phyloP scores from a whole-genome alignment of 129 eudicot genomes.

The Flaveria bidentis region DNA sequence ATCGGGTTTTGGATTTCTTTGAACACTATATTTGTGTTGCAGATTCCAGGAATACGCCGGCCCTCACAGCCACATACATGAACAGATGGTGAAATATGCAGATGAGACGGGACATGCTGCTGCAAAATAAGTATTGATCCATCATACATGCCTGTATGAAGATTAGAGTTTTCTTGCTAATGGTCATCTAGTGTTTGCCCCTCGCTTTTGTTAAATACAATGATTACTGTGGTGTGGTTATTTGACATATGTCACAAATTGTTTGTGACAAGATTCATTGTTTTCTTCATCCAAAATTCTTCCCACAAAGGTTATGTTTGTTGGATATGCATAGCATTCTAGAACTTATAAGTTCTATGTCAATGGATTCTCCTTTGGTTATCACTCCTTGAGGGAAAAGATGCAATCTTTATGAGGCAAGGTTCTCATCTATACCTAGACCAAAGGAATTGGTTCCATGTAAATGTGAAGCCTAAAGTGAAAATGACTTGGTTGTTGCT shows the following conservation, averaged over 20 bases:
- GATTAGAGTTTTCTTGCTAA: slow-evolving; percentile 15
- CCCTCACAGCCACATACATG: slow-evolving; percentile 39
- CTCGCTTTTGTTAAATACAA: not conserved
- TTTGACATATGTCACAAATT: not conserved
- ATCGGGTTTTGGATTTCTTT: not conserved
- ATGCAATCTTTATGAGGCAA: no score
- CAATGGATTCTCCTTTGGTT: no score
- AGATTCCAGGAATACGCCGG: slow-evolving; percentile 51
- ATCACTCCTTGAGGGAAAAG: no score
- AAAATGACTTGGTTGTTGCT: no score
- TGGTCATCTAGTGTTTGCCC: not conserved
- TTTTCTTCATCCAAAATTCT: no score
- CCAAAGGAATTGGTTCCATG: no score
- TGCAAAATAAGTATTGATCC: slow-evolving; percentile 17
- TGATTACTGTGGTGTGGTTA: not conserved
- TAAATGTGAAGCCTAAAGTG: no score
- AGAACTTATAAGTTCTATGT: no score
- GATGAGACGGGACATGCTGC: no score
- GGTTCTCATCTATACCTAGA: no score
- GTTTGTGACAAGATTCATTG: not conserved
- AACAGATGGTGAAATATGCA: slow-evolving; percentile 19
- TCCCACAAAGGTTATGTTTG: no score
- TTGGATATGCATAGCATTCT: no score
- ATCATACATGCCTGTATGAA: slow-evolving; percentile 7
- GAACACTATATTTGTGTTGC: slow-evolving; percentile 12